A percentile compares a stretch with the other conserved stretches of the same genome.
Conservation (phyloP, 1,284 basidiomycete species). For the Boletus holoroseus region DNA sequence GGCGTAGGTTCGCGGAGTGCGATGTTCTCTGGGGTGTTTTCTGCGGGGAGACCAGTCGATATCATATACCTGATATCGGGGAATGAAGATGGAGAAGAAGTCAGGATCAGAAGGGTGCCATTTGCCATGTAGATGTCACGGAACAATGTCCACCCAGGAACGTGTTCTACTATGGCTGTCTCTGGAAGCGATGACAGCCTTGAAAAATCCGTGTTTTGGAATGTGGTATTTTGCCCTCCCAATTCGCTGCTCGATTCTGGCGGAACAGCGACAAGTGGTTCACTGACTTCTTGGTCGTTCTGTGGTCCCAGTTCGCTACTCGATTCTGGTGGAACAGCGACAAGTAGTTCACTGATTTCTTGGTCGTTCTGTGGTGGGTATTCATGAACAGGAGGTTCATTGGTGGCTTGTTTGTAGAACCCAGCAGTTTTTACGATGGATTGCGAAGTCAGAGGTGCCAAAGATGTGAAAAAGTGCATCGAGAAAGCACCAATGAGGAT, state of each 20-base stretch:
- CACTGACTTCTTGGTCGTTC: conserved; percentile 10
- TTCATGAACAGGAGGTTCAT: conserved; percentile 17
- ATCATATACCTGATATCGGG: conserved; percentile 65
- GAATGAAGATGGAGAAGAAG: conserved; percentile 43
- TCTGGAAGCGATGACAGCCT: conserved; percentile 36
- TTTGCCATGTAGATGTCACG: conserved; percentile 74
- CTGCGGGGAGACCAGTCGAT: conserved; percentile 58
- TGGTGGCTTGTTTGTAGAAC: conserved; percentile 19
- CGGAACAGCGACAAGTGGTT: neutral
- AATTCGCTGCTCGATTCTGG: neutral
- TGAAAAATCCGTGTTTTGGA: conserved; percentile 4
- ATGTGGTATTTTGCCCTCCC: neutral
- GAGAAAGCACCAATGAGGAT: conserved; percentile 45
- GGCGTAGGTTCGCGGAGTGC: conserved; percentile 59
- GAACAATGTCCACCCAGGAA: conserved; percentile 78
- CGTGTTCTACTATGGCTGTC: conserved; percentile 55
- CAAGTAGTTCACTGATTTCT: neutral
- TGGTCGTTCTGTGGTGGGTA: conserved; percentile 18
- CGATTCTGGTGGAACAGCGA: conserved; percentile 1
- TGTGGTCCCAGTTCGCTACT: conserved; percentile 4
- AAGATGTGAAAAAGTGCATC: conserved; percentile 45
- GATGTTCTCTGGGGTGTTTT: conserved; percentile 59
- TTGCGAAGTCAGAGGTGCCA: conserved; percentile 32
- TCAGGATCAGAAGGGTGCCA: conserved; percentile 65
- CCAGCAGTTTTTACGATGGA: conserved; percentile 38